Base-by-base conservation (phyloP, 345 rosid genomes). In the Reutealis trisperma region DNA sequence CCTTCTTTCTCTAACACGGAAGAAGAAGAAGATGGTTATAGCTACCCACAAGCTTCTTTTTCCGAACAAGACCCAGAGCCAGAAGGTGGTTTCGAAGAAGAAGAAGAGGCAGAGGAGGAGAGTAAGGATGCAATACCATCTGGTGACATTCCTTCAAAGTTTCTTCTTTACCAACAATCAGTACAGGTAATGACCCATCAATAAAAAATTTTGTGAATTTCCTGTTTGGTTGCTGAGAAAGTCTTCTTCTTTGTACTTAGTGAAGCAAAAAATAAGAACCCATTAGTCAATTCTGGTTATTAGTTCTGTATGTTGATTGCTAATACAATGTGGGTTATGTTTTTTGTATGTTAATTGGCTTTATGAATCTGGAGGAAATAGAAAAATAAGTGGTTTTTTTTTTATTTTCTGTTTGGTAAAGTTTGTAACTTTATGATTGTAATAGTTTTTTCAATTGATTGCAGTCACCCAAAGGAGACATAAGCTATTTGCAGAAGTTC, bases 391-490 rank as follows among this genome's bases (percentile, higher is more conserved):
- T 54, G 59, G 59, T 16, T 54, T 54, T 54, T 16, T 54, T 54
- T 54, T 19, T 54, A 18, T 4, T 54, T 15, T 19, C 5, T 54
- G 59, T 19, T 18, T 54, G 6, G 2, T 18, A 64, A 34, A 34
- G 13, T 61, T 62, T 47, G 10, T 44, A 30, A 18, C 62, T 55
- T 73, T 55, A 14, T 51, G 59, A 61, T 63, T 41, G 21, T 54
- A 70, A 9, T 44, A 58, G 71, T 7, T 41, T 68, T 72, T 9
- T 67, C 25, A 52, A 19, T 78, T 15, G 47, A 71, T 77, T 86
- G 90, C 83, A 94, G 98, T 90, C 90, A 24, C 97, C 97, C 19
- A 92, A 94, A 85, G 97, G 96, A 73, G 98, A 94, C 78, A 92
- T 92, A 73, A 92, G 96, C 80, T 94, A 94, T 80, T 52, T 92